Conservation (phyloP, 1,284 basidiomycete genomes). For the Puccinia coronata region DNA sequence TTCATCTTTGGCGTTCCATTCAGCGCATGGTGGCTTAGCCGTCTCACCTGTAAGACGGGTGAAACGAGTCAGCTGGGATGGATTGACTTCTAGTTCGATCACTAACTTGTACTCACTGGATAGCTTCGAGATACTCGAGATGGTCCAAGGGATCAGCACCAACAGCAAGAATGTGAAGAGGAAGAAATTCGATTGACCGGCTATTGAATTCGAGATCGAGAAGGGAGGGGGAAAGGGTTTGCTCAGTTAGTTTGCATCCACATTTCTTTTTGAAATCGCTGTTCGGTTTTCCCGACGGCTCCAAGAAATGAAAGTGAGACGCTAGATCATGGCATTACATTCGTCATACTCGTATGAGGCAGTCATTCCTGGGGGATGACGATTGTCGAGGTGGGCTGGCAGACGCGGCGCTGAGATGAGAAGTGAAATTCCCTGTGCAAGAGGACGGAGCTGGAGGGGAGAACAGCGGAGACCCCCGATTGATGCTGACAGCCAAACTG, state of each 20-base stretch:
- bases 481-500: too few species aligned
- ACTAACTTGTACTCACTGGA: slow-evolving; percentile 26
- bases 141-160: slow-evolving; percentile 73
- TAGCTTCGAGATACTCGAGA: slow-evolving; percentile 61
- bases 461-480: too few species aligned
- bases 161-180: slow-evolving; percentile 79
- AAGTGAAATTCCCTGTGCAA: too few species aligned
- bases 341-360: slow-evolving; percentile 49
- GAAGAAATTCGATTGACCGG: slow-evolving; percentile 68
- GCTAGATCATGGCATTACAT: slow-evolving; percentile 23
- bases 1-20: slow-evolving; percentile 64
- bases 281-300: background rate
- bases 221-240: background rate
- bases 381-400: background rate
- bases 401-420: background rate
- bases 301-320: background rate
- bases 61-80: slow-evolving; percentile 52
- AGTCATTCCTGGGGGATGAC: slow-evolving; percentile 18
- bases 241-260: background rate
- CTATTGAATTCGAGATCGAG: background rate
- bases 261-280: background rate
- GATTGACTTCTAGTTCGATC: background rate
- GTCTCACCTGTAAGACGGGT: slow-evolving; percentile 42
- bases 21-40: slow-evolving; percentile 67
- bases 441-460: too few species aligned